Evolutionary conservation across 805 yeast species (phyloP).

Genomic region (Nakazawaea ernobii): DNA sequence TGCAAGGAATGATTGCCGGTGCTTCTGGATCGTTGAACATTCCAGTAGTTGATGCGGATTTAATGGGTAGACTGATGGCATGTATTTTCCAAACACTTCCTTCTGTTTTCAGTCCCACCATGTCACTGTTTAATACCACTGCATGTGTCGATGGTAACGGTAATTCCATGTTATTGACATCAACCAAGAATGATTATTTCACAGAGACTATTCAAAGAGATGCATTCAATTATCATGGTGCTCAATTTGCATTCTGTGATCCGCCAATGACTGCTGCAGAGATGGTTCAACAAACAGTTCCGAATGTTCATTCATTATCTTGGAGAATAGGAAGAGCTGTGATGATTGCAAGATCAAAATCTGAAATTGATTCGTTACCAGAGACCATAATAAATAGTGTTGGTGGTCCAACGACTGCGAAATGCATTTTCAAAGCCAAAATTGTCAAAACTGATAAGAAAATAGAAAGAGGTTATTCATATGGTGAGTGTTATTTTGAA

Average conservation of each 20-base stretch:
- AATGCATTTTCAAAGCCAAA: constrained; percentile 28
- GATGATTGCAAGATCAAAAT: constrained; percentile 24
- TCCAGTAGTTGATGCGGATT: constrained; percentile 30
- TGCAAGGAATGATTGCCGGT: constrained; percentile 21
- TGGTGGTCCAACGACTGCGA: constrained; percentile 27
- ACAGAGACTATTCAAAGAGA: constrained; percentile 35
- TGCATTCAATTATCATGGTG: constrained; percentile 35
- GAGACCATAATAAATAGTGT: constrained; percentile 27
- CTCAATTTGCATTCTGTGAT: constrained; percentile 30
- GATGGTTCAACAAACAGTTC: constrained; percentile 24
- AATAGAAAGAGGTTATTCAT: constrained; percentile 30
- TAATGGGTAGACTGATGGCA: constrained; percentile 39
- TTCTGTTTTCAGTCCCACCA: constrained; percentile 14
- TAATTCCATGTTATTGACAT: constrained; percentile 26
- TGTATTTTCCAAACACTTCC: constrained; percentile 31
- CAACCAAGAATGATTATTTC: constrained; percentile 25
- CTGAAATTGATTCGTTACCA: constrained; percentile 29
- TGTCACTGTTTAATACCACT: constrained; percentile 17
- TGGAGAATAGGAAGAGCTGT: constrained; percentile 43
- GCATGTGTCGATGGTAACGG: constrained; percentile 36
- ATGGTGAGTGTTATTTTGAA: constrained; percentile 32
- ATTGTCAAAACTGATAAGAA: constrained; percentile 32
- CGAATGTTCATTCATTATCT: constrained; percentile 30
- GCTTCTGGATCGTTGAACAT: constrained; percentile 20
- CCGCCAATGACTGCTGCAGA: constrained; percentile 28